Conservation (phyloP, 2,329 filamentous ascomycete species). For the Pseudonectria foliicola region DNA sequence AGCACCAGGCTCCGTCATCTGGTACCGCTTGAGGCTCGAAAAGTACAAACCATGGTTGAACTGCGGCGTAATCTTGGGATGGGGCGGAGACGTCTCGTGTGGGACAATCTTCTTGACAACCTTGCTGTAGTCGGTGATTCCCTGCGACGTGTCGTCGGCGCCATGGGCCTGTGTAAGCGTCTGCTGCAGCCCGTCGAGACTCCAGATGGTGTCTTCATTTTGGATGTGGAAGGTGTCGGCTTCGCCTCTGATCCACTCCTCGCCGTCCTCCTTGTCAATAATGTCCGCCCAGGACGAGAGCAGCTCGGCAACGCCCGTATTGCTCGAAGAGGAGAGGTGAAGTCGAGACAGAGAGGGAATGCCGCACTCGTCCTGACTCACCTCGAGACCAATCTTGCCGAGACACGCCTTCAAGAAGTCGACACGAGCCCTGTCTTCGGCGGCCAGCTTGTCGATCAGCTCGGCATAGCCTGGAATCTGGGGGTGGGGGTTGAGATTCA, state of each 20-base stretch:
- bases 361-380: constrained; percentile 60
- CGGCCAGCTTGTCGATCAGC: constrained; percentile 59
- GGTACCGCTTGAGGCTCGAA: constrained; percentile 61
- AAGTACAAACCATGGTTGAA: constrained; percentile 83
- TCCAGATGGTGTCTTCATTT: constrained; percentile 55
- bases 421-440: constrained; percentile 62
- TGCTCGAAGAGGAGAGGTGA: constrained; percentile 67
- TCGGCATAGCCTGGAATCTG: constrained; percentile 62
- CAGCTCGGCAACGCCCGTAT: constrained; percentile 59
- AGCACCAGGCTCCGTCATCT: constrained; percentile 46
- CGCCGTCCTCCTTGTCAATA: constrained; percentile 56
- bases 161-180: constrained; percentile 35
- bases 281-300: constrained; percentile 60
- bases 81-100: constrained; percentile 62
- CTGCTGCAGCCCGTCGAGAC: constrained; percentile 46
- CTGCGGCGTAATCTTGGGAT: constrained; percentile 66
- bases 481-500: constrained; percentile 64
- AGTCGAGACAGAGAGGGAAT: constrained; percentile 75
- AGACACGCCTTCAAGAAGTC: constrained; percentile 76
- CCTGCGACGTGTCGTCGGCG: constrained; percentile 34
- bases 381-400: constrained; percentile 71
- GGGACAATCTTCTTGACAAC: constrained; percentile 67
- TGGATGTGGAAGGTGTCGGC: constrained; percentile 78
- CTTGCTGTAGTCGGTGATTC: constrained; percentile 66
- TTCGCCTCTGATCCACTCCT: constrained; percentile 70